Evolutionary conservation across 2,329 filamentous ascomycete species (phyloP), one percentile per base, ranked within the genome.

Genomic region (Didymella segeticola): DNA sequence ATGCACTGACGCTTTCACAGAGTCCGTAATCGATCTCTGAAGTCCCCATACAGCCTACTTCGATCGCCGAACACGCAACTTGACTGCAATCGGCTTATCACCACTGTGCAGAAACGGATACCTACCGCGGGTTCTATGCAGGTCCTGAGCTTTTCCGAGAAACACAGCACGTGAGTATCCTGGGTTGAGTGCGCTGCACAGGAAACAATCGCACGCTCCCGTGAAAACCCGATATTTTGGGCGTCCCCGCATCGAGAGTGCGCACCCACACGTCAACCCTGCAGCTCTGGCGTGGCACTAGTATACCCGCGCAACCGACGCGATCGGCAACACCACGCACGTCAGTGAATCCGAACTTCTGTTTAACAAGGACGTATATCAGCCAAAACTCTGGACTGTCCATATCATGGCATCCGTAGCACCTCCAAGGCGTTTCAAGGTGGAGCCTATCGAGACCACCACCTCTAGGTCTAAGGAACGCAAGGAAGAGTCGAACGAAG

Each of bases 401-500:
- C 45, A 43, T 37, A 62, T 46, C 31, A 75, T 75, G 72, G 66
- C 70, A 25, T 65, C 68, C 22, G 61, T 60, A 50, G 54, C 62
- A 43, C 65, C 73, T 37, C 67, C 68, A 30, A 66, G 70, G 57
- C 69, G 71, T 6, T 76, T 76, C 64, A 71, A 70, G 33, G 64
- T 71, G 7, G 73, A 77, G 52, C 73, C 74, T 15, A 57, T 74
- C 15, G 73, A 75, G 53, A 73, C 67, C 7, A 62, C 63, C 6
- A 54, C 57, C 17, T 70, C 59, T 43, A 67, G 61, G 78, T 54
- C 87, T 86, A 47, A 83, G 87, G 56, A 88, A 86, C 29, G 41
- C 84, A 91, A 61, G 88, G 91, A 74, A 89, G 88, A 20, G 86
- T 38, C 63, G 14, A 37, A 61, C 14, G 30, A 25, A 34, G 50